Base-by-base conservation (phyloP, 2,329 filamentous ascomycete genomes). In the Colletotrichum sp. region DNA sequence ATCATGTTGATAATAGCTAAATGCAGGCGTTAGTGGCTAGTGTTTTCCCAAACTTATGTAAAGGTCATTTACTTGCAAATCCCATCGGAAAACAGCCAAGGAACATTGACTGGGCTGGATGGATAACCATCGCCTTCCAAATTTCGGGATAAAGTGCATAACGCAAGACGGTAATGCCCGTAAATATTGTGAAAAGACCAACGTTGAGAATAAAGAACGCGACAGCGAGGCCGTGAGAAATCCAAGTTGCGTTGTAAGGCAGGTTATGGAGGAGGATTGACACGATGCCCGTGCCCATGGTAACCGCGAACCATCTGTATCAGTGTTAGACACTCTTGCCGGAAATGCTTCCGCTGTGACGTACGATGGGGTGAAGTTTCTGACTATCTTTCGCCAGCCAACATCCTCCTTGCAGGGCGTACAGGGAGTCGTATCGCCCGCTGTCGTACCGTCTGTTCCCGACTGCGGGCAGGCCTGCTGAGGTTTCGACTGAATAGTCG, bases 51-150 rank as follows among this genome's bases (percentile, higher is more conserved):
- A 64, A 6, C 18, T 30, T 30, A 26, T 82, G 84, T 15, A 1
- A 61, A 7, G 34, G n/a, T 21, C n/a, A 81, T 82, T 75, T 77
- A 86, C 84, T 94, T 0, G 92, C 90, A 74, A 94, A 89, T 0
- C 89, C 92, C 91, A 94, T 94, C 0, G 93, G 93, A 36, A 94
- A 89, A 0, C 92, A 93, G 0, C 91, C 93, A 5, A 95, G 84
- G 78, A 95, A 95, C 69, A 95, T 86, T 2, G 91, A 92, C 80
- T 95, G 92, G 2, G 88, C 89, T 1, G 92, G 92, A 80, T 95
- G 92, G 3, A 86, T 84, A 43, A 95, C 88, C 93, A 95, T 94
- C 18, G 89, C 90, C 0, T 74, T 80, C 89, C 92, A 95, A 34
- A 94, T 92, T 74, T 90, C 87, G 0, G 93, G 93, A 79, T 93